These are phyloP conservation scores for Thuja plicata DNA, from an alignment of 83 land plant genomes.

Conservation along the genomic window DNA sequence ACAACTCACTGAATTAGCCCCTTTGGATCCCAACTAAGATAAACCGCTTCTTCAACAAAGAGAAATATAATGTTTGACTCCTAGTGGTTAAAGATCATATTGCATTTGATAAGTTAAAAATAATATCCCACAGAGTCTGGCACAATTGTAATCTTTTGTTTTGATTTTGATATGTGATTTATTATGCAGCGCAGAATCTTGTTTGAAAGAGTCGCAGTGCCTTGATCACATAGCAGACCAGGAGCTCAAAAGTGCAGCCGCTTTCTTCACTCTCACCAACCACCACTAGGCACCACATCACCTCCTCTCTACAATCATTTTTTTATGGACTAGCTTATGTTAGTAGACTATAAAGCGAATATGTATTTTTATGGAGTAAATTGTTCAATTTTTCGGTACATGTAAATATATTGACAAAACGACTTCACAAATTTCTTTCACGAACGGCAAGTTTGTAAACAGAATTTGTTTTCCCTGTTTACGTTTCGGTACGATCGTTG, in stretches of 20 bases:
- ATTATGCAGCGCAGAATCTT: slow-evolving; percentile 22
- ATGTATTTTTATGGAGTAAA: neutral
- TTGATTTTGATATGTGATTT: neutral
- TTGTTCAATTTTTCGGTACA: too few relatives aligned
- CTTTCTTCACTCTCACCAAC: slow-evolving; percentile 10
- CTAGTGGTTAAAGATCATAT: too few relatives aligned
- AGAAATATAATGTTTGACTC: too few relatives aligned
- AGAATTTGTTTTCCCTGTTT: neutral
- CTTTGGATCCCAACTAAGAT: too few relatives aligned
- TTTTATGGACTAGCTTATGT: neutral
- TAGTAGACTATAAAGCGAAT: neutral
- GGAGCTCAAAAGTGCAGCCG: slow-evolving; percentile 13
- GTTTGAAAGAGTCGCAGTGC: neutral
- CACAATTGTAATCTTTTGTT: neutral
- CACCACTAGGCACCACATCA: neutral
- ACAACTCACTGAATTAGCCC: too few relatives aligned
- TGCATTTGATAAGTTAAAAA: too few relatives aligned
- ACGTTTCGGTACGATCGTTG: neutral
- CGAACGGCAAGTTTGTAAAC: neutral
- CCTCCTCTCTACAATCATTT: neutral
- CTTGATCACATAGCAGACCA: slow-evolving; percentile 4
- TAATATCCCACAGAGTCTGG: neutral
- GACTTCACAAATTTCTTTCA: neutral
- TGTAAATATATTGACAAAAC: too few relatives aligned
- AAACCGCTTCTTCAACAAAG: too few relatives aligned